Percentiles rank a stretch among this genome's conserved stretches.
These are phyloP conservation scores for Acacia crassicarpa DNA, from an alignment of 306 rosid species.

Conservation along the genomic window DNA sequence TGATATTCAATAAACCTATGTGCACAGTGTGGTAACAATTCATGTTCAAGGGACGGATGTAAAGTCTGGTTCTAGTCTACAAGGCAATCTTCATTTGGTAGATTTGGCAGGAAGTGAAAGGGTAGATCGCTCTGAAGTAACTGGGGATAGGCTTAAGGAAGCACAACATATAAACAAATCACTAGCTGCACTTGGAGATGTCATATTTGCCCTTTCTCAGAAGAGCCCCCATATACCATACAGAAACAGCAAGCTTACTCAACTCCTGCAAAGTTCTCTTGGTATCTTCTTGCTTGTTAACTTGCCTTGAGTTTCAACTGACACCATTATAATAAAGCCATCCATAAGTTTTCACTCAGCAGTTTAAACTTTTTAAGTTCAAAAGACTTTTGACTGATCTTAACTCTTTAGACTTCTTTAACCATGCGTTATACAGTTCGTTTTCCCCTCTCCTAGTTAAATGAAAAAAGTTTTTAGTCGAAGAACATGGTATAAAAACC, in stretches of 20 bases:
- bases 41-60: slow-evolving; percentile 46
- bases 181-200: slow-evolving; percentile 91
- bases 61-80: slow-evolving; percentile 34
- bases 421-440: not conserved
- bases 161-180: slow-evolving; percentile 96
- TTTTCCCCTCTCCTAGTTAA: not conserved
- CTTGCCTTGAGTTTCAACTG: slow-evolving; percentile 7
- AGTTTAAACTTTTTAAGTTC: not conserved
- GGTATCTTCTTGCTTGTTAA: slow-evolving; percentile 45
- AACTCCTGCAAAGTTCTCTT: slow-evolving; percentile 87
- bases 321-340: not conserved
- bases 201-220: slow-evolving; percentile 83
- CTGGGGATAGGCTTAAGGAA: slow-evolving; percentile 90
- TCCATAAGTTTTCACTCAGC: not conserved
- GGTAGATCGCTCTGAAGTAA: slow-evolving; percentile 90
- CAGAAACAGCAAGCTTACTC: slow-evolving; percentile 99
- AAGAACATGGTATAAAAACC: not conserved
- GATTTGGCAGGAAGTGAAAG: slow-evolving; percentile 99
- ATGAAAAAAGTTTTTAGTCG: not conserved
- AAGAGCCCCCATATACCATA: slow-evolving; percentile 86
- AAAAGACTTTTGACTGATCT: not conserved
- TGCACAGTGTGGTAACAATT: slow-evolving; percentile 49
- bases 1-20: slow-evolving; percentile 18
- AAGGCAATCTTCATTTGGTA: slow-evolving; percentile 89
- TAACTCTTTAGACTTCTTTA: not conserved